Evolutionary conservation across 352 stramenopile species (phyloP), one percentile per base, ranked within the genome.

Genomic region (Phytophthora sp.): DNA sequence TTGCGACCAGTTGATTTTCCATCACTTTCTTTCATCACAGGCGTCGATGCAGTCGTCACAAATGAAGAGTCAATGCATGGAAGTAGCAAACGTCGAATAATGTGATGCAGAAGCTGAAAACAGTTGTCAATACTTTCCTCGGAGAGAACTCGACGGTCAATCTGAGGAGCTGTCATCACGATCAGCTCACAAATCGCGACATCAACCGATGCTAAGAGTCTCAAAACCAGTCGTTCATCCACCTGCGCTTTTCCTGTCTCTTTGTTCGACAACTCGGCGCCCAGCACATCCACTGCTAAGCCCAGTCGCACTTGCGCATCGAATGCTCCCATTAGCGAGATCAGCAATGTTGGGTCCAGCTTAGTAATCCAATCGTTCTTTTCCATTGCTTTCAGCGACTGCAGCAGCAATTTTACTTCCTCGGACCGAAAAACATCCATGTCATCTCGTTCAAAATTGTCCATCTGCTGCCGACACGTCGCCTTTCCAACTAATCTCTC

Each of bases 111-210:
- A 12, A 94, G 58, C 57, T 86, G 69, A 26, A 90, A 77, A 52
- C 84, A 96, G 41, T 90, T 88, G 30, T 95, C 82, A 55, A 96
- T 93, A 12, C 24, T 80, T n/a, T 95, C 89, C 61, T 96, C 89
- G 0, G 87, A 93, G 0, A 96, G 66, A 51, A 90, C 55, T 30
- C 86, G 66, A 12, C 86, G 74, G 20, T 96, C 86, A 57, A 94
- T 86, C 8, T 84, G 69, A 4, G 69, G 69, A 11, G 86, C 84
- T 8, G 84, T 80, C 67, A 94, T 91, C 35, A 96, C 46, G 16
- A 90, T 72, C 2, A 96, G 70, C 60, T 90, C 78, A 33, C 81
- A 93, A 42, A 91, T 88, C 0, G 73, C 83, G 11, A 89, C 70
- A 66, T 95, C 86, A 29, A 96, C 61, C 4, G 79, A 84, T 16